Conservation (phyloP, 176 grass and related monocot genomes). For the Chloris gayana region DNA sequence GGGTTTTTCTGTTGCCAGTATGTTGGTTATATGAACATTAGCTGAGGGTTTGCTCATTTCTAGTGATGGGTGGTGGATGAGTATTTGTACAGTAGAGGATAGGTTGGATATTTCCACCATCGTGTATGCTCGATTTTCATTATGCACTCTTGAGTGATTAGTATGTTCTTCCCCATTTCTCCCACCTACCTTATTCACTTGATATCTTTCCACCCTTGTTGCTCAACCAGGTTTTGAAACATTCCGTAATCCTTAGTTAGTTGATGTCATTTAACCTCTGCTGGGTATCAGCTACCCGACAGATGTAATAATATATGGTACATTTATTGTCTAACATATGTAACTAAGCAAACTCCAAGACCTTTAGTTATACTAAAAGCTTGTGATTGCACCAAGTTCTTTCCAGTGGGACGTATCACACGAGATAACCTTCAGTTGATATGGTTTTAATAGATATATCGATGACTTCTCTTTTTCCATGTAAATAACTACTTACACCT, state of each 20-base stretch:
- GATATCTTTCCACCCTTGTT: neutral
- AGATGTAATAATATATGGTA: neutral
- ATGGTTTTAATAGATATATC: neutral
- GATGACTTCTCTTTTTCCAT: neutral
- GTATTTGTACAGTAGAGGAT: slow-evolving; percentile 1
- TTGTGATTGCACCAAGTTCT: neutral
- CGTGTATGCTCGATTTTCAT: neutral
- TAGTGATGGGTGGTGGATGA: neutral
- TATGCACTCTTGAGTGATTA: neutral
- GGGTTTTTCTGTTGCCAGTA: neutral
- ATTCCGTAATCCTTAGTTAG: neutral
- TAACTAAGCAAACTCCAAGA: neutral
- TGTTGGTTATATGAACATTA: neutral
- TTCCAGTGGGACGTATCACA: neutral
- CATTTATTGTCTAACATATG: neutral
- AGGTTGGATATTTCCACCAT: neutral
- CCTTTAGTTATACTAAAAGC: neutral
- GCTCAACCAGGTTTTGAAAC: neutral
- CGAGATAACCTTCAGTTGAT: slow-evolving; percentile 4
- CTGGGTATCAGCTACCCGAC: neutral
- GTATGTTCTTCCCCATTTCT: neutral
- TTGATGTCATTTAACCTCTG: neutral
- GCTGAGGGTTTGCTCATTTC: neutral
- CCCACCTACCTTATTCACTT: neutral
- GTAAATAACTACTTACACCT: neutral